Evolutionary conservation across 768 basidiomycete species (phyloP).

Genomic region (Paxillus rubicundulus): DNA sequence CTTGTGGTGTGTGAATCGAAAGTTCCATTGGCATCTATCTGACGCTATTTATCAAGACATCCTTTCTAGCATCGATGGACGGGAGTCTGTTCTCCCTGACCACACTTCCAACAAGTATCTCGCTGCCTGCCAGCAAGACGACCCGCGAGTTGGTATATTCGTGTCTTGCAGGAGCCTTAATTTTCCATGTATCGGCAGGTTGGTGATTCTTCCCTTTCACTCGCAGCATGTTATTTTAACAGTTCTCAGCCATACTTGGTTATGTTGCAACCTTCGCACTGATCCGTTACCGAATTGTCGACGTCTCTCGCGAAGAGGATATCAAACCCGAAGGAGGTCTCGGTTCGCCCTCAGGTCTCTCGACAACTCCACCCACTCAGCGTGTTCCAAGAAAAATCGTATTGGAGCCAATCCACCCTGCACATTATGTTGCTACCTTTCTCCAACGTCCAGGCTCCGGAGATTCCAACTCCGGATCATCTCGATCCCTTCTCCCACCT

Average conservation of each 20-base stretch:
- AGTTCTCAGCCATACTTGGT: constrained; percentile 24
- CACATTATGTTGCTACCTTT: neutral
- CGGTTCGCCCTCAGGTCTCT: neutral
- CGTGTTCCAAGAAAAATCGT: constrained; percentile 12
- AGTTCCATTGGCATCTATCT: neutral
- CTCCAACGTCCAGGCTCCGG: neutral
- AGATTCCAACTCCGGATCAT: neutral
- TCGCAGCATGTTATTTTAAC: neutral
- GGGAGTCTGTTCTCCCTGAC: constrained; percentile 28
- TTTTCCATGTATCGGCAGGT: constrained; percentile 32
- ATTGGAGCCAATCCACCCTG: constrained; percentile 13
- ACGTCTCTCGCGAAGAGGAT: constrained; percentile 13
- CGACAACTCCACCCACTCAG: constrained; percentile 8
- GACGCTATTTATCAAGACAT: constrained; percentile 19
- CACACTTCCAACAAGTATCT: constrained; percentile 19
- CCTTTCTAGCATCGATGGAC: constrained; percentile 29
- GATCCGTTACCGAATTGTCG: constrained; percentile 26
- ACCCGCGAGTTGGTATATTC: constrained; percentile 26
- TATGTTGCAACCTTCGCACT: constrained; percentile 29
- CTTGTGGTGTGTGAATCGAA: constrained; percentile 21
- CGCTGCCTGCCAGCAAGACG: neutral
- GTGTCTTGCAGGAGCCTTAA: constrained; percentile 29
- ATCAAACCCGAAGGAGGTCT: constrained; percentile 10
- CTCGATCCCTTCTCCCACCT: constrained; percentile 7
- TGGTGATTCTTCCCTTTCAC: constrained; percentile 4